Percentiles rank a stretch among this genome's conserved stretches.
phyloP scores from a whole-genome alignment of 441 rosid genomes.

The Geranium incanum region DNA sequence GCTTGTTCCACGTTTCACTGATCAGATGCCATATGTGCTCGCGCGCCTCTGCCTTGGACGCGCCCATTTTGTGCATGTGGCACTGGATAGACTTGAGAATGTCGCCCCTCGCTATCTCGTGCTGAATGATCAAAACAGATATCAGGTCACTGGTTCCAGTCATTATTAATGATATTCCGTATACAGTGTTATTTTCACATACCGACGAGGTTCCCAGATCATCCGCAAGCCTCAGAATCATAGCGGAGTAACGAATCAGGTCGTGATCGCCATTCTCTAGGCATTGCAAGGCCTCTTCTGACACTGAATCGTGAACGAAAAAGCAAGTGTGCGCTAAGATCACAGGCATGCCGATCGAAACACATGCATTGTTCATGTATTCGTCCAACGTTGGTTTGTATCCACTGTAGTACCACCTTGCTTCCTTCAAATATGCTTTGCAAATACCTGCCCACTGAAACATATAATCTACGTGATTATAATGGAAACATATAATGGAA shows the following conservation, averaged over 20 bases:
- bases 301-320: background rate
- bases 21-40: constrained; percentile 23
- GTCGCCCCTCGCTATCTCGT: constrained; percentile 46
- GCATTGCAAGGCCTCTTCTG: constrained; percentile 12
- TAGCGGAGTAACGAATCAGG: background rate
- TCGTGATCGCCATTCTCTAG: background rate
- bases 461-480: too few relatives aligned
- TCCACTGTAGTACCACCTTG: constrained; percentile 16
- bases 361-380: constrained; percentile 6
- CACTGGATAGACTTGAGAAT: constrained; percentile 38
- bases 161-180: background rate
- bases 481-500: too few relatives aligned
- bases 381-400: background rate
- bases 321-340: constrained; percentile 7
- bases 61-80: constrained; percentile 29
- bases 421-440: constrained; percentile 10
- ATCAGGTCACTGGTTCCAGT: background rate
- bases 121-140: constrained; percentile 16
- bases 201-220: constrained; percentile 19
- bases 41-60: constrained; percentile 26
- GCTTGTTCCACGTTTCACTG: constrained; percentile 22
- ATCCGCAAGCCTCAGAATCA: constrained; percentile 13
- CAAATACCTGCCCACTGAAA: background rate
- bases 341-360: background rate
- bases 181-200: background rate